phyloP scores from a whole-genome alignment of 495 filamentous ascomycete genomes.

The Penicillium coprophilum region DNA sequence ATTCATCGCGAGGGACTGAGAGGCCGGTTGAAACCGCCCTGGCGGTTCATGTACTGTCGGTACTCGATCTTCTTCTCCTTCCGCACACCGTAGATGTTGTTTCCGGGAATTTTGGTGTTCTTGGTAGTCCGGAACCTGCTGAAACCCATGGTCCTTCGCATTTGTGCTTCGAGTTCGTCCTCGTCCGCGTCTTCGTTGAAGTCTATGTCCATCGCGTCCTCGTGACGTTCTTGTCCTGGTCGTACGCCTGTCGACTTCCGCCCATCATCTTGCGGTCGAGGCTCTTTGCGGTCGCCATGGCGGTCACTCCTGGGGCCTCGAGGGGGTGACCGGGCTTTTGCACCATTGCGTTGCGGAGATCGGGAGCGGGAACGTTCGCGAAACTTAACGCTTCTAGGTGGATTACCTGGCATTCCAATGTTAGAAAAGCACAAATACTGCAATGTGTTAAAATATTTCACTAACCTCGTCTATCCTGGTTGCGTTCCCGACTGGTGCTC shows the following conservation, averaged over 20 bases:
- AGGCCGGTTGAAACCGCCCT: conserved; percentile 95
- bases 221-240: conserved; percentile 20
- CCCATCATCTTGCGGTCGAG: conserved; percentile 23
- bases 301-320: conserved; percentile 35
- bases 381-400: conserved; percentile 39
- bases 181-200: conserved; percentile 54
- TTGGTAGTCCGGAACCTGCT: conserved; percentile 83
- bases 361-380: conserved; percentile 47
- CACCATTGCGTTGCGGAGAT: conserved; percentile 42
- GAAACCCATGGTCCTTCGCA: conserved; percentile 88
- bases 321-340: conserved; percentile 35
- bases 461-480: conserved; percentile 45
- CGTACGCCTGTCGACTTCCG: conserved; percentile 30
- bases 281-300: conserved; percentile 37
- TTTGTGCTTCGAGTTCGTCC: conserved; percentile 70
- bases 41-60: conserved; percentile 97
- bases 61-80: conserved; percentile 98
- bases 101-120: conserved; percentile 84
- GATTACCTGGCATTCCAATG: conserved; percentile 22
- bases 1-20: conserved; percentile 58
- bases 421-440: neutral
- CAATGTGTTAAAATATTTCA: neutral
- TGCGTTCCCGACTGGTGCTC: conserved; percentile 49
- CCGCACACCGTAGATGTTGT: conserved; percentile 76
- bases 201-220: conserved; percentile 46